A percentile compares a stretch with the other conserved stretches of the same genome.
Evolutionary conservation across 257 asterid genomes (phyloP).

Genomic region (Solanum peruvianum): DNA sequence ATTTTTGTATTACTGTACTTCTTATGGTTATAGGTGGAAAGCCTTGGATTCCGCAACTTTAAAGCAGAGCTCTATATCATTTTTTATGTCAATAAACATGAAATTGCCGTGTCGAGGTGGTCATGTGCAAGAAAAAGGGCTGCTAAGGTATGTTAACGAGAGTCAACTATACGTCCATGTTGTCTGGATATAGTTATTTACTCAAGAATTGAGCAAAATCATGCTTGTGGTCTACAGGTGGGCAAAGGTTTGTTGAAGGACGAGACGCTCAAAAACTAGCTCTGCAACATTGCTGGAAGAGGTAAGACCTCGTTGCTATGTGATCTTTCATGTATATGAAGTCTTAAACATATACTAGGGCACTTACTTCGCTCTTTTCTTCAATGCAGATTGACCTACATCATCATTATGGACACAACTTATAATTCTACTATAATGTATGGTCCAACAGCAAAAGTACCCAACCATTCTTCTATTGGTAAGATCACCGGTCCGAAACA

Average conservation of each 20-base stretch:
- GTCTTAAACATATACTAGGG: neutral
- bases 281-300: constrained; percentile 79
- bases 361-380: neutral
- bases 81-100: constrained; percentile 33
- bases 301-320: constrained; percentile 19
- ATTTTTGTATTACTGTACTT: neutral
- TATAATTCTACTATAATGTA: constrained; percentile 50
- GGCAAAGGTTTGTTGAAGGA: constrained; percentile 63
- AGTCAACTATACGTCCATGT: neutral
- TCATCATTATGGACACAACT: constrained; percentile 69
- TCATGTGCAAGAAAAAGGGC: constrained; percentile 47
- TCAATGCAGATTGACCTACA: constrained; percentile 61
- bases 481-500: neutral
- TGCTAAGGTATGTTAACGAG: constrained; percentile 33
- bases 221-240: constrained; percentile 25
- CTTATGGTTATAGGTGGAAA: constrained; percentile 44
- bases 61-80: constrained; percentile 39
- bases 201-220: neutral
- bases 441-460: constrained; percentile 51
- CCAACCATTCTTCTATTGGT: constrained; percentile 81
- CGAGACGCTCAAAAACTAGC: constrained; percentile 72
- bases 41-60: constrained; percentile 53
- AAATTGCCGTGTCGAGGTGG: constrained; percentile 63
- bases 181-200: neutral
- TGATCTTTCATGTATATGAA: neutral